A percentile compares a stretch with the other conserved stretches of the same genome.
Evolutionary conservation across 495 filamentous ascomycete species (phyloP).

Genomic region (Jackrogersella minutella): DNA sequence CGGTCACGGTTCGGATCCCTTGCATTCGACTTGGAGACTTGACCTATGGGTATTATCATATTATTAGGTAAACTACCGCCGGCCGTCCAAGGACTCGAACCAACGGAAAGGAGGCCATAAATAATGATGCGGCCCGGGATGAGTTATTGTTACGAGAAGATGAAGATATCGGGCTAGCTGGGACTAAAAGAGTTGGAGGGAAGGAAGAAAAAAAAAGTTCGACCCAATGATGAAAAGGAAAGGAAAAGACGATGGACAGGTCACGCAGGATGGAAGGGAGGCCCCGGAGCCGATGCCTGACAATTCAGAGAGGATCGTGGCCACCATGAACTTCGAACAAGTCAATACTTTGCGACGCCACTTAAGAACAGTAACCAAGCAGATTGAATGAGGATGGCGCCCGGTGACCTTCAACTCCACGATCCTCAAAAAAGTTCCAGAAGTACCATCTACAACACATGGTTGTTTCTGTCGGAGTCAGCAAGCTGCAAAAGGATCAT

Average conservation of each 20-base stretch:
- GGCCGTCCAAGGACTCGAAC: background rate
- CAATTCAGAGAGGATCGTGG: conserved; percentile 4
- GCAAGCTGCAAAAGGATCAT: conserved; percentile 22
- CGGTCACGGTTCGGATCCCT: conserved; percentile 2
- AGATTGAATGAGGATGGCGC: background rate
- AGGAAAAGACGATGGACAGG: conserved; percentile 8
- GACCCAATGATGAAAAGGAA: background rate
- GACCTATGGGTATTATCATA: conserved; percentile 3
- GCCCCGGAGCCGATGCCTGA: background rate
- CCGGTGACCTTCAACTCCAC: conserved; percentile 18
- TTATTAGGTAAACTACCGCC: conserved; percentile 7
- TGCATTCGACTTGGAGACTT: background rate
- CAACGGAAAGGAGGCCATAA: background rate
- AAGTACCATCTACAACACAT: background rate
- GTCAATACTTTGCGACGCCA: conserved; percentile 18
- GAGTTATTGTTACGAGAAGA: conserved; percentile 9
- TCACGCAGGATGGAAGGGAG: conserved; percentile 1
- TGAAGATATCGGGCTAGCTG: conserved; percentile 8
- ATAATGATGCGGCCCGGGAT: conserved; percentile 3
- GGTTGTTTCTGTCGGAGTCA: background rate
- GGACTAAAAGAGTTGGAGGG: conserved; percentile 9
- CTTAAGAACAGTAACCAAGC: conserved; percentile 15
- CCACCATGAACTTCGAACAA: conserved; percentile 5
- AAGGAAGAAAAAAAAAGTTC: background rate
- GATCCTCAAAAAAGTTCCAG: conserved; percentile 10